Percentiles rank a stretch among this genome's conserved stretches.
Conservation (phyloP, 306 rosid species). For the Malus asiatica region DNA sequence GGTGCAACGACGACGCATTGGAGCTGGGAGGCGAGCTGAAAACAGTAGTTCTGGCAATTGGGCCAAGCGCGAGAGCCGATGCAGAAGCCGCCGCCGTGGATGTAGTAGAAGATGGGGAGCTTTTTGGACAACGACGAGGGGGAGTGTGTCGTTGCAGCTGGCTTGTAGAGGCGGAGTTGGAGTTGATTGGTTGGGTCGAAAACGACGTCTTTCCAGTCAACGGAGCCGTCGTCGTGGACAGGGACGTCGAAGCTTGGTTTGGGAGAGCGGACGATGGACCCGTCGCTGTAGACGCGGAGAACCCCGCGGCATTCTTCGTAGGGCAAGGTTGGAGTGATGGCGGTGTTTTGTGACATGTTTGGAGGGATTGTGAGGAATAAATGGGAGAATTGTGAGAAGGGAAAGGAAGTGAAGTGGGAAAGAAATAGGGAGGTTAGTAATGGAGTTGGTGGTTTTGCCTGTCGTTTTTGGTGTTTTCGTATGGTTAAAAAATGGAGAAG, state of each 20-base stretch:
- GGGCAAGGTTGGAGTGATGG: constrained; percentile 8
- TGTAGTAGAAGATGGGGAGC: constrained; percentile 63
- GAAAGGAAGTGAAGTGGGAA: not conserved
- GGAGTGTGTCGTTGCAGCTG: constrained; percentile 11
- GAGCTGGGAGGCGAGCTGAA: constrained; percentile 46
- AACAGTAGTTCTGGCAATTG: constrained; percentile 73
- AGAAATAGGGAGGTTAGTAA: not conserved
- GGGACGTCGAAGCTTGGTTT: constrained; percentile 47
- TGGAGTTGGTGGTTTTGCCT: not conserved
- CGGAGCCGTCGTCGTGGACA: constrained; percentile 46
- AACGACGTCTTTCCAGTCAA: constrained; percentile 68
- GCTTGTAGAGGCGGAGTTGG: constrained; percentile 75
- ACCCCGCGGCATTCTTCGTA: constrained; percentile 63
- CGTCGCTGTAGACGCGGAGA: constrained; percentile 73
- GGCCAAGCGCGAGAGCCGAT: constrained; percentile 95
- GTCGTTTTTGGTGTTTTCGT: not conserved
- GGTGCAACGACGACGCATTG: constrained; percentile 50
- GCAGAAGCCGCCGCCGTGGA: constrained; percentile 94
- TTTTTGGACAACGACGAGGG: constrained; percentile 5
- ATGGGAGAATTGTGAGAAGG: not conserved
- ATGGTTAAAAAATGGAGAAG: not conserved
- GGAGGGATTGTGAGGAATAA: not conserved
- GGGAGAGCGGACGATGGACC: constrained; percentile 52
- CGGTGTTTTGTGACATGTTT: constrained; percentile 1
- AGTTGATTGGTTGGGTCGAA: constrained; percentile 41